Evolutionary conservation across 257 asterid species (phyloP).

Genomic region (Cruciata laevipes): DNA sequence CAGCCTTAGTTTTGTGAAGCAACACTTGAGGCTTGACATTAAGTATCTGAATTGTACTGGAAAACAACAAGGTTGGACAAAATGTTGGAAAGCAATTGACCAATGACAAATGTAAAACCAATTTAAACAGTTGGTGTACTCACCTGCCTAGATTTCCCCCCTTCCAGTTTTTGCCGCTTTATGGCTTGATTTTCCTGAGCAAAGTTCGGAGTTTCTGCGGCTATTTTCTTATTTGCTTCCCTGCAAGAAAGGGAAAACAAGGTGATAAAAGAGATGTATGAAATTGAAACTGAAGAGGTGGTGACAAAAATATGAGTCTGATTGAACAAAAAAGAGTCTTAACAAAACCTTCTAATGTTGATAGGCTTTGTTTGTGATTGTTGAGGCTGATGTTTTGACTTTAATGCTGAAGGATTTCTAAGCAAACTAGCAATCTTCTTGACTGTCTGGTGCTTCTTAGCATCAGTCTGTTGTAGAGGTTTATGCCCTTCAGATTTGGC

Average conservation of each 20-base stretch:
- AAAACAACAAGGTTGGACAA: not conserved
- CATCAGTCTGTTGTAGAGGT: slow-evolving; percentile 23
- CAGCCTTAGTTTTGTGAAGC: slow-evolving; percentile 72
- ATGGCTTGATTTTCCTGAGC: slow-evolving; percentile 84
- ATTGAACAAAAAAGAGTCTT: not conserved
- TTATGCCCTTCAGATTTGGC: slow-evolving; percentile 13
- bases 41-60: slow-evolving; percentile 45
- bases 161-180: slow-evolving; percentile 87
- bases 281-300: not conserved
- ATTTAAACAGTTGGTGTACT: not conserved
- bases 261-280: not conserved
- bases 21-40: slow-evolving; percentile 54
- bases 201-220: slow-evolving; percentile 49
- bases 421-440: slow-evolving; percentile 57
- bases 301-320: not conserved
- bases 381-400: slow-evolving; percentile 39
- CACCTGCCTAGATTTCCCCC: slow-evolving; percentile 81
- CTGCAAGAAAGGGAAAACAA: slow-evolving; percentile 26
- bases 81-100: not conserved
- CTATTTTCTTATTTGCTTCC: slow-evolving; percentile 36
- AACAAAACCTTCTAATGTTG: slow-evolving; percentile 46
- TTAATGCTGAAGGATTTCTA: slow-evolving; percentile 58
- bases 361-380: no score
- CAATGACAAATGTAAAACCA: not conserved
- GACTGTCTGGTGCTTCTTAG: slow-evolving; percentile 49